A percentile compares a stretch with the other conserved stretches of the same genome.
phyloP scores from a whole-genome alignment of 2,329 filamentous ascomycete species.

The Colletotrichum sp. region DNA sequence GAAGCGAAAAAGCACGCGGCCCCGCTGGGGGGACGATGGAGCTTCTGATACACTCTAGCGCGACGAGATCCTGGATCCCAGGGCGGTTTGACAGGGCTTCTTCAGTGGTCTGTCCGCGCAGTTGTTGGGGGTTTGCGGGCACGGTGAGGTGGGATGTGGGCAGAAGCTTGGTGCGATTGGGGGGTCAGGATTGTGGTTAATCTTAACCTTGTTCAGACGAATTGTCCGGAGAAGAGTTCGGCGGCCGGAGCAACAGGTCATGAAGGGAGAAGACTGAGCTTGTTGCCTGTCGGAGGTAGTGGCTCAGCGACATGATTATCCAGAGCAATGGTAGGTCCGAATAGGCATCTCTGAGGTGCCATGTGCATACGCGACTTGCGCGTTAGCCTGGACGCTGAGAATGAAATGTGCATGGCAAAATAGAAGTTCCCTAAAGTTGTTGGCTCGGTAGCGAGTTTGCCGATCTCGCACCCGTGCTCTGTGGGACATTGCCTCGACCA shows the following conservation, averaged over 20 bases:
- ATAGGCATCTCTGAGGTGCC: fast-evolving
- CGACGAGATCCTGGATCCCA: background rate
- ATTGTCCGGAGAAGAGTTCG: background rate
- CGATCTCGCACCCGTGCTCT: background rate
- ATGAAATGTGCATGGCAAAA: background rate
- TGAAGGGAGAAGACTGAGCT: background rate
- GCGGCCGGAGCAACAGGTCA: background rate
- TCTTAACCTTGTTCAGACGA: constrained; percentile 4
- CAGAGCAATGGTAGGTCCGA: background rate
- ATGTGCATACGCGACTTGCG: background rate
- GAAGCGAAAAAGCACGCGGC: background rate
- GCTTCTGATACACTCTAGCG: background rate
- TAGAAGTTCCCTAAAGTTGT: background rate
- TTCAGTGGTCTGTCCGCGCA: background rate
- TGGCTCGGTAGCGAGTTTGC: background rate
- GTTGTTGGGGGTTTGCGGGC: background rate
- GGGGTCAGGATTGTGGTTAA: background rate
- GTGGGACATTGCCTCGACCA: background rate
- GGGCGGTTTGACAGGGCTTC: background rate
- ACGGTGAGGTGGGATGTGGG: background rate
- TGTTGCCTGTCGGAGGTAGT: background rate
- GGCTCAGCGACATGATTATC: background rate
- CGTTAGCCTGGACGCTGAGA: background rate
- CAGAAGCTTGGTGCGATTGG: background rate
- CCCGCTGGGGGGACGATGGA: background rate